Evolutionary conservation across 345 rosid species (phyloP).

Genomic region (Gossypium rotundifolium): DNA sequence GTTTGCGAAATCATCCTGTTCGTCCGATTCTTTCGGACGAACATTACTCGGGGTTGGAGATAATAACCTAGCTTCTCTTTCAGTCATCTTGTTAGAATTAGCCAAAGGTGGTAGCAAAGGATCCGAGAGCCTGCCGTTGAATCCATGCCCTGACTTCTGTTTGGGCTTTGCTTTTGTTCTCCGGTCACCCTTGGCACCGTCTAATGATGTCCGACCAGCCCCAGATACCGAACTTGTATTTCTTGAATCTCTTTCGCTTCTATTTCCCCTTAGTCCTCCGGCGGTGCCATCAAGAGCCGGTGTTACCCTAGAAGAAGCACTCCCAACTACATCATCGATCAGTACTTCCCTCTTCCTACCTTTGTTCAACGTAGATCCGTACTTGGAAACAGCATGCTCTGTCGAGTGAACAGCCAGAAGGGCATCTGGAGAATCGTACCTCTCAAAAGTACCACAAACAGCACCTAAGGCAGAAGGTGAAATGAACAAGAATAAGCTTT

Average conservation of each 20-base stretch:
- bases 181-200: slow-evolving; percentile 20
- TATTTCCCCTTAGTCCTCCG: slow-evolving; percentile 50
- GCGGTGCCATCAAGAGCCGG: slow-evolving; percentile 36
- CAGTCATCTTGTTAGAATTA: slow-evolving; percentile 14
- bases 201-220: slow-evolving; percentile 22
- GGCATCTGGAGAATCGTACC: slow-evolving; percentile 29
- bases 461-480: slow-evolving; percentile 46
- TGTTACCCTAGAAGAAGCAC: slow-evolving; percentile 66
- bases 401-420: slow-evolving; percentile 14
- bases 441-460: slow-evolving; percentile 47
- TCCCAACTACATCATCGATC: slow-evolving; percentile 65
- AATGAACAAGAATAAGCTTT: neutral
- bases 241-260: slow-evolving; percentile 40
- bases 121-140: slow-evolving; percentile 5
- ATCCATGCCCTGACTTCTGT: slow-evolving; percentile 43
- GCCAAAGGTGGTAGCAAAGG: slow-evolving; percentile 13
- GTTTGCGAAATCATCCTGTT: slow-evolving; percentile 41
- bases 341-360: slow-evolving; percentile 50
- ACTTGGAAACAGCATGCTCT: slow-evolving; percentile 14
- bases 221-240: slow-evolving; percentile 22
- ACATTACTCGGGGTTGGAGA: neutral
- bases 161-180: slow-evolving; percentile 54
- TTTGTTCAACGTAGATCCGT: slow-evolving; percentile 18
- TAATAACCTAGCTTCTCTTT: neutral
- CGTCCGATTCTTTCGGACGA: slow-evolving; percentile 32